Conservation (phyloP, 2,329 filamentous ascomycete species). For the Fusarium sambucinum region DNA sequence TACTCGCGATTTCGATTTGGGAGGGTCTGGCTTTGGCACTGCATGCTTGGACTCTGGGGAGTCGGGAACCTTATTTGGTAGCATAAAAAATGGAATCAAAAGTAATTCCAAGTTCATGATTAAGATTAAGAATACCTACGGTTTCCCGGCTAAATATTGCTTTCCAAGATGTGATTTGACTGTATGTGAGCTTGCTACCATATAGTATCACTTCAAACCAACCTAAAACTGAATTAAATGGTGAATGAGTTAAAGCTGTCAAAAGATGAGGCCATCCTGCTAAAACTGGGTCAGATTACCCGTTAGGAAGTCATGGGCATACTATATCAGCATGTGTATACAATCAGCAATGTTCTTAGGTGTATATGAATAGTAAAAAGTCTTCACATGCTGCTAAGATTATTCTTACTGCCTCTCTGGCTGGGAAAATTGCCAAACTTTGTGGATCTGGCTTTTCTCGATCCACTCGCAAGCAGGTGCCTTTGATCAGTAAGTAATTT, state of each 20-base stretch:
- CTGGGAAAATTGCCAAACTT: neutral
- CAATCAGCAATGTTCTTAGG: too few relatives aligned
- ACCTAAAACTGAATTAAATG: neutral
- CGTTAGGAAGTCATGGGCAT: too few relatives aligned
- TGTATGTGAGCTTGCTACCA: neutral
- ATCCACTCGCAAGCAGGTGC: neutral
- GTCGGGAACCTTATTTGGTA: slow-evolving; percentile 50
- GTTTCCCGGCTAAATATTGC: slow-evolving; percentile 39
- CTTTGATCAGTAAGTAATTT: neutral
- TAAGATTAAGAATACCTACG: slow-evolving; percentile 41
- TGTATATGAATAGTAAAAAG: too few relatives aligned
- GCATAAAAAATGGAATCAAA: slow-evolving; percentile 51
- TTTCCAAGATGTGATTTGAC: slow-evolving; percentile 1
- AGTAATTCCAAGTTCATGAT: slow-evolving; percentile 48
- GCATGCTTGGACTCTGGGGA: slow-evolving; percentile 51
- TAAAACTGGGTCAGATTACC: too few relatives aligned
- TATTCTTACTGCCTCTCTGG: neutral
- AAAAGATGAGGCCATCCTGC: too few relatives aligned
- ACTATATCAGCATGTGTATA: too few relatives aligned
- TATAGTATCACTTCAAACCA: too few relatives aligned
- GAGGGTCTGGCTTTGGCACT: slow-evolving; percentile 50
- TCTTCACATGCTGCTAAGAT: neutral
- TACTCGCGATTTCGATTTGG: slow-evolving; percentile 41
- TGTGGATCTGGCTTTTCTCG: neutral
- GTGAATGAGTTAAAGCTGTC: too few relatives aligned